phyloP scores from a whole-genome alignment of 2,329 filamentous ascomycete genomes.

The Helminthosporium solani region DNA sequence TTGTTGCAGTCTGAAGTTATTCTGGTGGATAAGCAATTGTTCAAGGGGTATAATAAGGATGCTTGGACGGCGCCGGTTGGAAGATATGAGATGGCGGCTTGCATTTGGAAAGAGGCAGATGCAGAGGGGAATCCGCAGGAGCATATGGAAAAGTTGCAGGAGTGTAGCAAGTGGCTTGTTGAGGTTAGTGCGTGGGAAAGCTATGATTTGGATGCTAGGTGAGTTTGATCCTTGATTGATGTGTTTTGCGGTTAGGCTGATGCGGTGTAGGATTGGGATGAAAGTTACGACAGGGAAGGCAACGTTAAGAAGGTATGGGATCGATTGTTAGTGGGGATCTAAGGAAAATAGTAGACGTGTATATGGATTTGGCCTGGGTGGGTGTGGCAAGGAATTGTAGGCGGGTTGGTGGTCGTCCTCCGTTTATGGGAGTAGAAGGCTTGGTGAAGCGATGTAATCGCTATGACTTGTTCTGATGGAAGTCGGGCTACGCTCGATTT shows the following conservation, averaged over 20 bases:
- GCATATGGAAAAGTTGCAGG: slow-evolving; percentile 52
- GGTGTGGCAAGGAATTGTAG: too few species aligned
- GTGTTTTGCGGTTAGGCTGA: slow-evolving; percentile 7
- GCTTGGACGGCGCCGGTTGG: slow-evolving; percentile 73
- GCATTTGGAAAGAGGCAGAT: slow-evolving; percentile 70
- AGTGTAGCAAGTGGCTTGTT: slow-evolving; percentile 65
- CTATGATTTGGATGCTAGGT: slow-evolving; percentile 71
- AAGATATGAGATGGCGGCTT: slow-evolving; percentile 82
- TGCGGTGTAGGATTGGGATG: slow-evolving; percentile 58
- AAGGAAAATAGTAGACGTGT: too few species aligned
- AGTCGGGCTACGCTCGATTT: too few species aligned
- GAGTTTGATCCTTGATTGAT: slow-evolving; percentile 9
- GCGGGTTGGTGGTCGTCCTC: too few species aligned
- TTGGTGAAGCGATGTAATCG: too few species aligned
- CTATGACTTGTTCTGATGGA: too few species aligned
- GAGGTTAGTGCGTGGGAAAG: slow-evolving; percentile 69
- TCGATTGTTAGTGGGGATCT: slow-evolving; percentile 18
- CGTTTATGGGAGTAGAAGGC: too few species aligned
- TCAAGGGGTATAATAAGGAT: slow-evolving; percentile 64
- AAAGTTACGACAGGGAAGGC: slow-evolving; percentile 69
- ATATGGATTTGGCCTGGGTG: too few species aligned
- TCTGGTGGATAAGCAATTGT: slow-evolving; percentile 53
- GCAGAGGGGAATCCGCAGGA: slow-evolving; percentile 37
- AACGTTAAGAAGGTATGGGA: slow-evolving; percentile 52
- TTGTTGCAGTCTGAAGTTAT: slow-evolving; percentile 65